Percentiles rank a stretch among this genome's conserved stretches.
Evolutionary conservation across 2,329 filamentous ascomycete species (phyloP).

Genomic region (Aureobasidium sp.): DNA sequence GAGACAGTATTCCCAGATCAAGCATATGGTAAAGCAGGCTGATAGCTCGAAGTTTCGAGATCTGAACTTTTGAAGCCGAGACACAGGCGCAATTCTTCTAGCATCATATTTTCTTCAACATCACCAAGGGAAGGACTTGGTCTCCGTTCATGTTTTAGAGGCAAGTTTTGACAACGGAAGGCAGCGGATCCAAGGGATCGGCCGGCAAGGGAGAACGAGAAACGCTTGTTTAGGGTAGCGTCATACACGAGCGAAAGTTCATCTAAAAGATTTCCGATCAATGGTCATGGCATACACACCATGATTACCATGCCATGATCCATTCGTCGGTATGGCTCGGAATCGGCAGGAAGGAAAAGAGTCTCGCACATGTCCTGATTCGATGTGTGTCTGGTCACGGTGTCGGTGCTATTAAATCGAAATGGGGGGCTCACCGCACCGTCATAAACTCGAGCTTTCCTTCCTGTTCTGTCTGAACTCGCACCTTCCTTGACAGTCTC

Average conservation of each 20-base stretch:
- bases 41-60: neutral
- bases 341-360: neutral
- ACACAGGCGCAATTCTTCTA: neutral
- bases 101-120: neutral
- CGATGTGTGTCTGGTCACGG: neutral
- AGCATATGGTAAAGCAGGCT: neutral
- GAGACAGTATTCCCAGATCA: neutral
- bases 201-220: neutral
- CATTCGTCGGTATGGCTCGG: slow-evolving; percentile 1
- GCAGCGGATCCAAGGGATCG: neutral
- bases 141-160: neutral
- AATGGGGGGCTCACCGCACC: neutral
- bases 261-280: neutral
- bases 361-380: neutral
- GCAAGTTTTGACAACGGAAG: neutral
- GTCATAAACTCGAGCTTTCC: neutral
- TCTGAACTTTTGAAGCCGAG: neutral
- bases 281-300: neutral
- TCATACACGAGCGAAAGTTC: neutral
- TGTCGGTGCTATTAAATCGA: neutral
- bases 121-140: neutral
- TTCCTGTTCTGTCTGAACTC: neutral
- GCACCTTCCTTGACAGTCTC: neutral
- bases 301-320: neutral
- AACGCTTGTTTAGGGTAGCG: neutral